These are phyloP conservation scores for Cyberlindnera samutprakarnensis DNA, from an alignment of 805 yeast species.

Conservation along the genomic window DNA sequence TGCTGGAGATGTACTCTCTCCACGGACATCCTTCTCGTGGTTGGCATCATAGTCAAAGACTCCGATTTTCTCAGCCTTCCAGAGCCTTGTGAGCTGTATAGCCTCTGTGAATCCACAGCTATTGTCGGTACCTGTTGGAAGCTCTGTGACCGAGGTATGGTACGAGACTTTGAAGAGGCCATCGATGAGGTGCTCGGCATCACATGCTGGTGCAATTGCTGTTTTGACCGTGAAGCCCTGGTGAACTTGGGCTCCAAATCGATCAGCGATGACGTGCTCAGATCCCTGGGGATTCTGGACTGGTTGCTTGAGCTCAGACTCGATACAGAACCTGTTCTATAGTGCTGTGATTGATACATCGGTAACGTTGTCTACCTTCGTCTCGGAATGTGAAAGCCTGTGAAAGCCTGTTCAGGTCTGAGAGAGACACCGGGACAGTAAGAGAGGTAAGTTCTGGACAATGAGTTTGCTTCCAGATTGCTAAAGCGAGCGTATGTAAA, in stretches of 20 bases:
- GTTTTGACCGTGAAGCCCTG: neutral
- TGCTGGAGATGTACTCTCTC: constrained; percentile 7
- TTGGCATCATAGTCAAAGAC: constrained; percentile 1
- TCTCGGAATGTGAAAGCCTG: too few relatives aligned
- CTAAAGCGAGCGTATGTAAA: too few relatives aligned
- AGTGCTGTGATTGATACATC: too few relatives aligned
- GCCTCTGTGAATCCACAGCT: neutral
- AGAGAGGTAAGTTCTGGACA: too few relatives aligned
- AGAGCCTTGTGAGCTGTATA: neutral
- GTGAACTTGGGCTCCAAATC: constrained; percentile 12
- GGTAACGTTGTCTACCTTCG: too few relatives aligned
- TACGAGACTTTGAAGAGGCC: neutral
- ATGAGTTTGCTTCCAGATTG: too few relatives aligned
- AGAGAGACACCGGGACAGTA: too few relatives aligned
- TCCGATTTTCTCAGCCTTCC: constrained; percentile 2
- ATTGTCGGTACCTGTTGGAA: constrained; percentile 5
- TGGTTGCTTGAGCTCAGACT: too few relatives aligned
- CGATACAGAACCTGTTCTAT: too few relatives aligned
- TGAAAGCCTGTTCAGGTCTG: too few relatives aligned
- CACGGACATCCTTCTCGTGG: constrained; percentile 5
- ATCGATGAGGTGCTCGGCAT: neutral
- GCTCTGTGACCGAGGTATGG: constrained; percentile 6
- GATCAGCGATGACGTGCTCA: constrained; percentile 19
- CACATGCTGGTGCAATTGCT: neutral
- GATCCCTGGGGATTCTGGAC: too few relatives aligned